Base-by-base conservation (phyloP, 2,329 filamentous ascomycete species). In the Ophiostoma sp. region DNA sequence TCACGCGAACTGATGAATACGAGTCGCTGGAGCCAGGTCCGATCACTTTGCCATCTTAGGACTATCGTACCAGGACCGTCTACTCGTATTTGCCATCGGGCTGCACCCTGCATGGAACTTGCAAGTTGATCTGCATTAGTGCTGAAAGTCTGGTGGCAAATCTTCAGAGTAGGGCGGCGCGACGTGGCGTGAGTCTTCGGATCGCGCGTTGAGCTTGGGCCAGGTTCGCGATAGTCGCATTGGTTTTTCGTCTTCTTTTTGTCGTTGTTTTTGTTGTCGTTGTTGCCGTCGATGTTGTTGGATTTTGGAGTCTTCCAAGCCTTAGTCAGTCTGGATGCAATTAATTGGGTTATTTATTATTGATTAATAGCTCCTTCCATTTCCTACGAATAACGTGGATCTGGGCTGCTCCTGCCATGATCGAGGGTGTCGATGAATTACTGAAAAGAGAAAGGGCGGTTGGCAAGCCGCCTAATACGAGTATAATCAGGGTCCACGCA, bases 71-170 rank as follows among this genome's bases (percentile, higher is more conserved):
- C n/a, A 16, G 49, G 49, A 9, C 49, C 27, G 49, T 18, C 18
- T 55, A n/a, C n/a, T n/a, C n/a, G n/a, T n/a, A 27, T 55, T 55
- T 55, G 49, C n/a, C 14, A 55, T 27, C 49, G 11, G 6, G 7
- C n/a, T 52, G 49, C 49, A 55, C 49, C 49, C 49, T 55, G 49
- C 18, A 55, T 55, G n/a, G 14, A 14, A 55, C 49, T 55, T 55
- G 49, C 49, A 55, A 18, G 14, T 55, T 27, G 18, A 55, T 55
- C 18, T 27, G 49, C 49, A 55, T 55, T 55, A 27, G 49, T 55
- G 49, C 49, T 55, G 7, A 27, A 27, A 18, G 49, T 55, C 12
- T 55, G 27, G 5, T 47, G 12, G 45, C n/a, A 4, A 47, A 47
- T 16, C 12, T 5, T 16, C 5, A 47, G 45, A 5, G 14, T 47